Conservation (phyloP, 2,329 filamentous ascomycete genomes). For the Talaromyces sp. region DNA sequence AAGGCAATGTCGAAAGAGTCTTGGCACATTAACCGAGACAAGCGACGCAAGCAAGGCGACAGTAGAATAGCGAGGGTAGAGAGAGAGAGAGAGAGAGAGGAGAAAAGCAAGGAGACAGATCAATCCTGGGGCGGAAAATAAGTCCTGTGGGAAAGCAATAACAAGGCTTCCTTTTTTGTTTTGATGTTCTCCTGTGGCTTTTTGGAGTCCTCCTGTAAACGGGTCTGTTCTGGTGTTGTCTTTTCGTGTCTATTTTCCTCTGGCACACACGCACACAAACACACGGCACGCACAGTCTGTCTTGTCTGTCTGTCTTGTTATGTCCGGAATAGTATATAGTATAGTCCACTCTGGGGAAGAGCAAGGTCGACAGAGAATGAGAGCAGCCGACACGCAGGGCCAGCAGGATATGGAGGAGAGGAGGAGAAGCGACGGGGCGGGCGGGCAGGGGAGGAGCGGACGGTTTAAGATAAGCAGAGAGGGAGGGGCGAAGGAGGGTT, state of each 20-base stretch:
- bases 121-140: constrained; percentile 11
- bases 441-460: constrained; percentile 15
- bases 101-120: constrained; percentile 13
- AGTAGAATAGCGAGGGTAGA: neutral
- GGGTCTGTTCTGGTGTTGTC: neutral
- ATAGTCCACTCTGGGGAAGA: neutral
- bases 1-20: neutral
- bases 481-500: constrained; percentile 22
- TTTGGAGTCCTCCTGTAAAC: neutral
- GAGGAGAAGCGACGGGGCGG: constrained; percentile 10
- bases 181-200: neutral
- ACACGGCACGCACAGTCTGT: neutral
- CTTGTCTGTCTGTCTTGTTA: neutral
- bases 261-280: neutral
- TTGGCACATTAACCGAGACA: constrained; percentile 12
- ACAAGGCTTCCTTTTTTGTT: neutral
- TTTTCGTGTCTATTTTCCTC: neutral
- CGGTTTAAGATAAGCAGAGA: constrained; percentile 23
- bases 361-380: neutral
- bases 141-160: neutral
- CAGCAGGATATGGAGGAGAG: constrained; percentile 9
- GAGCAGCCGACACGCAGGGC: constrained; percentile 4
- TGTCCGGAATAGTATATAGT: neutral
- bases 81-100: constrained; percentile 13
- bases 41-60: constrained; percentile 4